Percentiles rank a stretch among this genome's conserved stretches.
phyloP scores from a whole-genome alignment of 208 protist genomes.

The Leishmania arabica region DNA sequence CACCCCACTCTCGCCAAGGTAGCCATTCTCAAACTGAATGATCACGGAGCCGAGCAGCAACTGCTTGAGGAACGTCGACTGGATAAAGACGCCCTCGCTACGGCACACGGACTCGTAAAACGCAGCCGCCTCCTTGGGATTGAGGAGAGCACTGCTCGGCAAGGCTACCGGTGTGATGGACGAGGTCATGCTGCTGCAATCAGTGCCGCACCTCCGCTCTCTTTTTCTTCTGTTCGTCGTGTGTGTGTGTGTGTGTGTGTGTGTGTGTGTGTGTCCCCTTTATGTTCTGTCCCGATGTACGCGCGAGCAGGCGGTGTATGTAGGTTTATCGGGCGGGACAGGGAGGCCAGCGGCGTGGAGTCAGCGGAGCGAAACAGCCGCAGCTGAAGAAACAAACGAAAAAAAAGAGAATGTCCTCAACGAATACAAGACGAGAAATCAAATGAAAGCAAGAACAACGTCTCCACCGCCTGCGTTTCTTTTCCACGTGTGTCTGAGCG shows the following conservation, averaged over 20 bases:
- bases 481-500: neutral
- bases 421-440: neutral
- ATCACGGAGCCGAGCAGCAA: constrained; percentile 43
- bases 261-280: neutral
- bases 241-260: neutral
- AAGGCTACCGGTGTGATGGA: neutral
- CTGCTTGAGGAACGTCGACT: constrained; percentile 68
- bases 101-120: constrained; percentile 70
- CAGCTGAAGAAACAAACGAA: neutral
- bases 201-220: no score
- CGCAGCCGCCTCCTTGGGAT: constrained; percentile 29
- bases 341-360: neutral
- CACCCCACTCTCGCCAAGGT: constrained; percentile 79
- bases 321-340: neutral
- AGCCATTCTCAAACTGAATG: constrained; percentile 81
- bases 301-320: neutral
- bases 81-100: constrained; percentile 22
- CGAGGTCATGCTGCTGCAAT: neutral
- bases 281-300: neutral
- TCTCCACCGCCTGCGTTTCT: neutral
- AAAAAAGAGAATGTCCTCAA: neutral
- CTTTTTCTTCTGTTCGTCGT: neutral
- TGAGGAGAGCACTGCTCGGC: constrained; percentile 27
- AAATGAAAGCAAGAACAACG: neutral
- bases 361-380: neutral